phyloP scores from a whole-genome alignment of 2,329 filamentous ascomycete genomes.

The Trichophyton mentagrophytes region DNA sequence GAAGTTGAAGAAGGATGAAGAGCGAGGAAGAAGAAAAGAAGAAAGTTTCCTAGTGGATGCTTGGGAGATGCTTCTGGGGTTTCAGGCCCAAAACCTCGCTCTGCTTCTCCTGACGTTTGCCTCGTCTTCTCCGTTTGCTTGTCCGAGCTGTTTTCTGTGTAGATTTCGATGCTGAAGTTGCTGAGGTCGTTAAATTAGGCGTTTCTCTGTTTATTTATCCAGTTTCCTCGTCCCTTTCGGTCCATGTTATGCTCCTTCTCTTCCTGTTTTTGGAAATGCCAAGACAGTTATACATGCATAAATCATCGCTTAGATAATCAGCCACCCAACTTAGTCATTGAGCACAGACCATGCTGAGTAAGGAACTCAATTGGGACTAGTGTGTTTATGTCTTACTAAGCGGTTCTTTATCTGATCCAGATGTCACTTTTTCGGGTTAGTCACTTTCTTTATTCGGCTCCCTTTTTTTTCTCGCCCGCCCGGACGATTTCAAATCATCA shows the following conservation, averaged over 20 bases:
- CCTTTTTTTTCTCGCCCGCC: not conserved
- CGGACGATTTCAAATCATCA: not conserved
- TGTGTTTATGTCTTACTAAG: not conserved
- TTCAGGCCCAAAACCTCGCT: not conserved
- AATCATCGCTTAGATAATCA: not conserved
- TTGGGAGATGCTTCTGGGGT: not conserved
- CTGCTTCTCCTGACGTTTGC: not conserved
- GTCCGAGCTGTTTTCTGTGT: not conserved
- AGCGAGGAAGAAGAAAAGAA: not conserved
- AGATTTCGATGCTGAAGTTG: not conserved
- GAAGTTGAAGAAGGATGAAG: not conserved
- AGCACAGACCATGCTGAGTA: not conserved
- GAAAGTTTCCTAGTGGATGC: conserved; percentile 2
- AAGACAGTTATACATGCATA: not conserved
- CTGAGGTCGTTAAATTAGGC: not conserved
- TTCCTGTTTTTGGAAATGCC: not conserved
- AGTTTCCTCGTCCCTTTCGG: not conserved
- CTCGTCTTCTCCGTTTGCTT: not conserved
- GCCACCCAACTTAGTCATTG: not conserved
- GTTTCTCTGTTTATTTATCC: not conserved
- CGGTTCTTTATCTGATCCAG: not conserved
- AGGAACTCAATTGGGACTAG: not conserved
- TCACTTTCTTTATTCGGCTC: too few relatives aligned
- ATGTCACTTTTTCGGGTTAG: not conserved
- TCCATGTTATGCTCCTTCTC: not conserved